Conservation (phyloP, 148 eudicot genomes). For the Diospyros kaki region DNA sequence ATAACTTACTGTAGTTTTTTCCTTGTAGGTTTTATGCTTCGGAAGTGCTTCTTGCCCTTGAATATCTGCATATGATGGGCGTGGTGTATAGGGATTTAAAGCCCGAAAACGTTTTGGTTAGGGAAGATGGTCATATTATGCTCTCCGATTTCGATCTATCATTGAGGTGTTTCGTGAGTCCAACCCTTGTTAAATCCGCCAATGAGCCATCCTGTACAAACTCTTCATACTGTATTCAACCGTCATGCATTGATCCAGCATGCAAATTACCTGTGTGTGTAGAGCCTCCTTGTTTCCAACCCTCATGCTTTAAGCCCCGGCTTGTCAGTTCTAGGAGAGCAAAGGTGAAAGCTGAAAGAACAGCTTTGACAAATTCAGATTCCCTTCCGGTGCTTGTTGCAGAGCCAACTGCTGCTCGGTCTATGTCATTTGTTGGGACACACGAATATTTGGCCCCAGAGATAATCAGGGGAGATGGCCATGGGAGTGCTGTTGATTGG, state of each 20-base stretch:
- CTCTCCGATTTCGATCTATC: too few species aligned
- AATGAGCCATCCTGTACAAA: constrained; percentile 36
- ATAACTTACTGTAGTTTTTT: too few species aligned
- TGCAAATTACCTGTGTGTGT: constrained; percentile 55
- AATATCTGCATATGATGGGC: too few species aligned
- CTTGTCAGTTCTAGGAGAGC: constrained; percentile 38
- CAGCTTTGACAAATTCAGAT: constrained; percentile 20
- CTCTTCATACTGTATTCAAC: constrained; percentile 51
- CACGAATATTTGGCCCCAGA: constrained; percentile 22
- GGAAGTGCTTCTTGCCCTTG: too few species aligned
- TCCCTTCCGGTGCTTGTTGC: constrained; percentile 55
- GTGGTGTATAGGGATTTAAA: too few species aligned
- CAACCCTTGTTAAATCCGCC: constrained; percentile 17
- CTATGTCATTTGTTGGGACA: constrained; percentile 2
- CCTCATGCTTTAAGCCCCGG: constrained; percentile 59
- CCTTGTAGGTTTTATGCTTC: neutral
- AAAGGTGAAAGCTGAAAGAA: constrained; percentile 27
- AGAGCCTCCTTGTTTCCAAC: constrained; percentile 56
- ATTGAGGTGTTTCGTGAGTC: too few species aligned
- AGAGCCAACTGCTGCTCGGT: constrained; percentile 65
- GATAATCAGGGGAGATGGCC: constrained; percentile 59
- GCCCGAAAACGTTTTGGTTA: too few species aligned
- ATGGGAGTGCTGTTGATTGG: constrained; percentile 66
- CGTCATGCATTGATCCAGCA: constrained; percentile 55
- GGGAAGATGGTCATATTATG: too few species aligned